These are phyloP conservation scores for Trichosanthes truncata DNA, from an alignment of 306 rosid genomes.

Conservation along the genomic window DNA sequence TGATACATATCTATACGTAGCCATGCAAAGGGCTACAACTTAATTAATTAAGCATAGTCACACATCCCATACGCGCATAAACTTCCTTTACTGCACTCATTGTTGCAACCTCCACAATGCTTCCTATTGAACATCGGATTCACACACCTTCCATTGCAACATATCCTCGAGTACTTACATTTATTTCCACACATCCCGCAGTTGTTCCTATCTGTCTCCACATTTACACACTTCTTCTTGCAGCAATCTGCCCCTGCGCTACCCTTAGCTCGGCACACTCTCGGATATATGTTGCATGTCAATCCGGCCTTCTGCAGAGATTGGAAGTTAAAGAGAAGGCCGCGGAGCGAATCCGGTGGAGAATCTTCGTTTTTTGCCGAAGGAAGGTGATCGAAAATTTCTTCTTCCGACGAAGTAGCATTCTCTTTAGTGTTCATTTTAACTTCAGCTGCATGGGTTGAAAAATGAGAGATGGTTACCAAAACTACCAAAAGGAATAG, in stretches of 20 bases:
- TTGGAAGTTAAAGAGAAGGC: neutral
- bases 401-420: neutral
- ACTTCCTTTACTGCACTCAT: slow-evolving; percentile 34
- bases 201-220: slow-evolving; percentile 20
- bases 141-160: slow-evolving; percentile 40
- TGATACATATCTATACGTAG: neutral
- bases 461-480: neutral
- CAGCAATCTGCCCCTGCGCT: slow-evolving; percentile 32
- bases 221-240: slow-evolving; percentile 32
- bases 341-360: neutral
- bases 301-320: neutral
- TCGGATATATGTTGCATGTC: slow-evolving; percentile 23
- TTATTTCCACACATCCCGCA: slow-evolving; percentile 37
- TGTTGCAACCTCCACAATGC: slow-evolving; percentile 38
- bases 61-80: slow-evolving; percentile 40
- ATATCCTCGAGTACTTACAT: slow-evolving; percentile 28
- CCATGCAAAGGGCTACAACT: neutral
- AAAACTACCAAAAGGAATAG: neutral
- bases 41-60: slow-evolving; percentile 15
- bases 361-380: neutral
- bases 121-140: slow-evolving; percentile 25
- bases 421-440: neutral
- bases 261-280: slow-evolving; percentile 27
- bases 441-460: neutral
- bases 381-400: neutral